phyloP scores from a whole-genome alignment of 441 rosid species.

The Populus hybrid region DNA sequence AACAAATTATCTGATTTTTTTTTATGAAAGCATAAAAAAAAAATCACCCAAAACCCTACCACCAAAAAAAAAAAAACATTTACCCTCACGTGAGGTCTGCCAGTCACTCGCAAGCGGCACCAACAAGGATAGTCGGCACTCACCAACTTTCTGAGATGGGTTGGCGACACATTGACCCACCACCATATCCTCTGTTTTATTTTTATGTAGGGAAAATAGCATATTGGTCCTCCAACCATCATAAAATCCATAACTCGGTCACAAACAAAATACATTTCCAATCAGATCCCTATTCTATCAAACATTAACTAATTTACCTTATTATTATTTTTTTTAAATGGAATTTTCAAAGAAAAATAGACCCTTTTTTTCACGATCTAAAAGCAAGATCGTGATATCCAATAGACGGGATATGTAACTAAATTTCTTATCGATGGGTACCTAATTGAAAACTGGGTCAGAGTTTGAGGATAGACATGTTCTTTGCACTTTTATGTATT shows the following conservation, averaged over 20 bases:
- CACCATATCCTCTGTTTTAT: slow-evolving; percentile 2
- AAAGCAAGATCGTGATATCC: background rate
- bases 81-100: background rate
- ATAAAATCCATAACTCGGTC: background rate
- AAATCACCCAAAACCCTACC: too few relatives aligned
- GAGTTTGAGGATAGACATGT: background rate
- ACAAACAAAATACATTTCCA: background rate
- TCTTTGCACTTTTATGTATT: too few relatives aligned
- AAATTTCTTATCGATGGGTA: background rate
- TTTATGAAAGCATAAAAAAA: too few relatives aligned
- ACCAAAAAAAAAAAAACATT: too few relatives aligned
- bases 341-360: background rate
- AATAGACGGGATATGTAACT: background rate
- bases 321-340: background rate
- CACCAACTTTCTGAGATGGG: slow-evolving; percentile 26
- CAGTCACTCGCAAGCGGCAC: background rate
- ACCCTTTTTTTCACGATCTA: background rate
- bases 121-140: slow-evolving; percentile 2
- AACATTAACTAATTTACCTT: background rate
- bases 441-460: background rate
- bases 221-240: background rate
- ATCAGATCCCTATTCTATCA: background rate
- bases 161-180: slow-evolving; percentile 30
- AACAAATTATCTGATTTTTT: too few relatives aligned
- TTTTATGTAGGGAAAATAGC: background rate